Conservation (phyloP, 2,329 filamentous ascomycete genomes). For the Drechslera avenae region DNA sequence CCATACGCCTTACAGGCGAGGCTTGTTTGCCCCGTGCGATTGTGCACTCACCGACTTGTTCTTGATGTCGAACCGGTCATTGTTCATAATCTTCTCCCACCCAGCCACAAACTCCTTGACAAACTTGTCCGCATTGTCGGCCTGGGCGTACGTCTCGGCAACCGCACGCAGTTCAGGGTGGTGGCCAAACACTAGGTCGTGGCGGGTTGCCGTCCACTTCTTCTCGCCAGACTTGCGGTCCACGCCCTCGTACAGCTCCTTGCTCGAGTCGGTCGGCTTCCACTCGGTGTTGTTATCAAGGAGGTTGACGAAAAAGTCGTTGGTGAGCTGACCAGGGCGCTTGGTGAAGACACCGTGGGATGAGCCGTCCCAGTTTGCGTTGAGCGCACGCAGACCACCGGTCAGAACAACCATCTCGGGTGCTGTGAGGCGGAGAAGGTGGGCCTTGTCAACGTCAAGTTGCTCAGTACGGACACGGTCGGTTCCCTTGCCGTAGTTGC, state of each 20-base stretch:
- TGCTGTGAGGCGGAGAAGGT: constrained; percentile 71
- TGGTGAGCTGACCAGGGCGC: constrained; percentile 70
- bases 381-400: constrained; percentile 72
- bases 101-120: constrained; percentile 72
- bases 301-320: constrained; percentile 83
- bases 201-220: constrained; percentile 73
- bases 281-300: constrained; percentile 70
- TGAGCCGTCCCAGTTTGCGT: constrained; percentile 74
- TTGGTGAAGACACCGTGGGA: constrained; percentile 70
- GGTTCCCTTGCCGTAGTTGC: constrained; percentile 72
- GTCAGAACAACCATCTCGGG: constrained; percentile 74
- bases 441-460: constrained; percentile 72
- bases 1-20: constrained; percentile 27
- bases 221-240: constrained; percentile 69
- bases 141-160: constrained; percentile 69
- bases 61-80: constrained; percentile 68
- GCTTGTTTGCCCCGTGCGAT: constrained; percentile 31
- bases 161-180: constrained; percentile 74
- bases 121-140: constrained; percentile 67
- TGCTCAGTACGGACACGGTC: constrained; percentile 68
- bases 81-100: constrained; percentile 76
- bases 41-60: constrained; percentile 40
- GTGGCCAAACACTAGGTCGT: constrained; percentile 73
- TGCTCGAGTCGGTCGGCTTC: constrained; percentile 58
- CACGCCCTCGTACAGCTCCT: constrained; percentile 66